Base-by-base conservation (phyloP, 768 basidiomycete species). In the Boletus speciosus region DNA sequence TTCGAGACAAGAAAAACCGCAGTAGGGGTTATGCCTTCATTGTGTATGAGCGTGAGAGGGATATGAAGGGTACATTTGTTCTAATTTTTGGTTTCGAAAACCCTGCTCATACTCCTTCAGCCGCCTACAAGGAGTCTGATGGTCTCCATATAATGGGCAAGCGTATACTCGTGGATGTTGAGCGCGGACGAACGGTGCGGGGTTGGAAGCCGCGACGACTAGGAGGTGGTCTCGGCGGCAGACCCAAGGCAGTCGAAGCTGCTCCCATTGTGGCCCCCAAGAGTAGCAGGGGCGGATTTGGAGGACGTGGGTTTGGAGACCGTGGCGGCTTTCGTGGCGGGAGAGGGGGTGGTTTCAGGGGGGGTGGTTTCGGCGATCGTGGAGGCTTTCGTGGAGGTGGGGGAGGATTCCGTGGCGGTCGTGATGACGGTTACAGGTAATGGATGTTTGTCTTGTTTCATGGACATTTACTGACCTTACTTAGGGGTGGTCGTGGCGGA, bases 91-190 rank as follows among this genome's bases (percentile, higher is more conserved):
- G 37, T 61, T 58, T 51, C 54, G 54, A 35, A 29, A 21, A 15
- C 46, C 47, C 42, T 60, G 60, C 53, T 64, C 47, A 65, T 43
- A 50, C 60, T 52, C 52, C 39, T 43, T 54, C 60, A 90, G 88
- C 88, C 59, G 97, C 96, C 14, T 99, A 98, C 81, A 98, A 98
- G 74, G 97, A 98, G 70, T 98, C 95, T 19, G 96, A 98, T 65
- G 92, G 94, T 23, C 81, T 99, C 41, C 90, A 93, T 58, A 93
- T 99, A 61, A 90, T 94, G 80, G 92, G 93, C 65, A 97, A 97
- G 71, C 83, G 90, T 63, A 95, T 98, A 60, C 79, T 98, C 35
- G 96, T 99, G 48, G 97, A 99, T 67, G 97, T 99, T 58, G 97
- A 99, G 73, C 88, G 97, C 35, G 97, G 97, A 19, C 84, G 97